Conservation (phyloP, 108 stramenopile genomes). For the Fragilaria radians region DNA sequence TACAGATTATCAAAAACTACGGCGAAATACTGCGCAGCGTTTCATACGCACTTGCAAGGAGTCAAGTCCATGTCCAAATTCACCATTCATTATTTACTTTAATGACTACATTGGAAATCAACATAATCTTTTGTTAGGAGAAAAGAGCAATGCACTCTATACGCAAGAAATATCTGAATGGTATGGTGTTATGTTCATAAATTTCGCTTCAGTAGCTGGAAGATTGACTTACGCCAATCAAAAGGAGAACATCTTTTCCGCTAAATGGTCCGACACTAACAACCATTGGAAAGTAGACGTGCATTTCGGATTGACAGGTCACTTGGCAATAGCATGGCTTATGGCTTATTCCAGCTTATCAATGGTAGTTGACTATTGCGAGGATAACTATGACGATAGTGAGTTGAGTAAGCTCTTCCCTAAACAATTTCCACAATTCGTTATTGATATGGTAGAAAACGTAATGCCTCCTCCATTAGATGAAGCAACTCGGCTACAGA, state of each 20-base stretch:
- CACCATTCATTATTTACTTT: constrained; percentile 46
- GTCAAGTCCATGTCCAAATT: constrained; percentile 14
- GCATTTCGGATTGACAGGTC: constrained; percentile 34
- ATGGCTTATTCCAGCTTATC: constrained; percentile 19
- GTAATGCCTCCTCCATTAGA: not conserved
- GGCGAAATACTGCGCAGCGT: constrained; percentile 20
- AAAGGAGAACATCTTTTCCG: constrained; percentile 42
- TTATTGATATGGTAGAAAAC: not conserved
- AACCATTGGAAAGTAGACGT: constrained; percentile 12
- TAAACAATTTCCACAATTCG: not conserved
- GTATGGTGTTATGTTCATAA: constrained; percentile 38
- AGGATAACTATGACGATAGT: constrained; percentile 4
- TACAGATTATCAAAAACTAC: constrained; percentile 19
- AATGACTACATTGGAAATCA: constrained; percentile 71
- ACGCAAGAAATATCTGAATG: constrained; percentile 39
- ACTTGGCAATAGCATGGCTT: constrained; percentile 12
- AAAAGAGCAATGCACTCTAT: constrained; percentile 25
- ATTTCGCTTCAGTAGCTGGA: constrained; percentile 33
- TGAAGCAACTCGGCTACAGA: not conserved
- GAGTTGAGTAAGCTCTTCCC: not conserved
- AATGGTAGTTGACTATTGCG: constrained; percentile 17
- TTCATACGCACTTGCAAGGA: constrained; percentile 27
- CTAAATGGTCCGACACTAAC: constrained; percentile 14
- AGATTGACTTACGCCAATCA: constrained; percentile 41
- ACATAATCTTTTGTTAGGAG: constrained; percentile 43